A percentile compares a stretch with the other conserved stretches of the same genome.
Evolutionary conservation across 352 stramenopile species (phyloP).

Genomic region (Phytophthora idaei): DNA sequence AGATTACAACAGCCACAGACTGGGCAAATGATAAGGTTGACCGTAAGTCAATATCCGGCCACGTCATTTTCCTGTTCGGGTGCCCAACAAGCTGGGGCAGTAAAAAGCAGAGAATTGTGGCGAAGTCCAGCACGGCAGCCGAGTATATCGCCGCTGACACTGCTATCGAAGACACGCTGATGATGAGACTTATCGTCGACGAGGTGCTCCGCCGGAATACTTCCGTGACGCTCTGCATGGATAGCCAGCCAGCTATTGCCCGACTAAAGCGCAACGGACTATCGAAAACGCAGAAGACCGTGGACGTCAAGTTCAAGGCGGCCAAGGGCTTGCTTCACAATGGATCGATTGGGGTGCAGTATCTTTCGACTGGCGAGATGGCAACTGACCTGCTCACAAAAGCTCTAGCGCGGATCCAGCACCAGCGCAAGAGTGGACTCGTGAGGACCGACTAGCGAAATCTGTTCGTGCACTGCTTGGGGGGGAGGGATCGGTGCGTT

Average conservation of each 20-base stretch:
- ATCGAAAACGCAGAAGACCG: no score
- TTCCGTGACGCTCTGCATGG: background rate
- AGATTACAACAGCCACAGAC: background rate
- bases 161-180: background rate
- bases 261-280: no score
- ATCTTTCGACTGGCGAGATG: no score
- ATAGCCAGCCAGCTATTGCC: no score
- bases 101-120: background rate
- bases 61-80: background rate
- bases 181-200: background rate
- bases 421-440: background rate
- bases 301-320: no score
- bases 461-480: no score
- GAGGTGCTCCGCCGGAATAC: background rate
- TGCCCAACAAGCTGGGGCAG: background rate
- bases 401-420: no score
- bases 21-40: background rate
- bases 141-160: background rate
- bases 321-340: no score
- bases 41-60: background rate
- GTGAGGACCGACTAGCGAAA: no score
- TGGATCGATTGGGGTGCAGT: no score
- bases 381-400: no score
- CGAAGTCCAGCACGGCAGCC: background rate
- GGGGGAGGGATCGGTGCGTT: no score